Conservation (phyloP, 148 eudicot species). For the Drosera capensis region DNA sequence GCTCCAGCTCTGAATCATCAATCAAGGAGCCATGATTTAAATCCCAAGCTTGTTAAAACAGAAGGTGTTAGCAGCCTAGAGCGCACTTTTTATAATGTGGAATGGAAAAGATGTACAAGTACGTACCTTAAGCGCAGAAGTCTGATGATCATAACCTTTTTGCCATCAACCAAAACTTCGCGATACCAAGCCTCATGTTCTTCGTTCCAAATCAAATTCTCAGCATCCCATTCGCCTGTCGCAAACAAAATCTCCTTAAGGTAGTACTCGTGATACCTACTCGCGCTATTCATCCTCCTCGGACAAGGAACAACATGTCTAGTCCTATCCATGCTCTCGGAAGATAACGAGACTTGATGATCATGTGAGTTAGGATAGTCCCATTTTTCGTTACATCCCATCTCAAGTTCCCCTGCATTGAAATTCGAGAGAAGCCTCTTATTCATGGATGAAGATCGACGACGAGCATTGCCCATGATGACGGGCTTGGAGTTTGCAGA, state of each 20-base stretch:
- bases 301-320: not conserved
- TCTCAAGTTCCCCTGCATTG: conserved; percentile 9
- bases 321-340: not conserved
- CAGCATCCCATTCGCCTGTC: conserved; percentile 19
- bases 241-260: conserved; percentile 18
- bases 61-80: not conserved
- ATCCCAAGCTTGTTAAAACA: not conserved
- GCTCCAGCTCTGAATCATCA: conserved; percentile 12
- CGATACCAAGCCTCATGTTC: conserved; percentile 24
- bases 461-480: not conserved
- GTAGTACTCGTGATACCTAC: conserved; percentile 3
- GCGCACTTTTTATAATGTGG: not conserved
- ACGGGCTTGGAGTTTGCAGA: not conserved
- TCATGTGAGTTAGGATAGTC: not conserved
- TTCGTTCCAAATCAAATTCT: conserved; percentile 26
- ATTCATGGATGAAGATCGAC: conserved; percentile 3
- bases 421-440: conserved; percentile 20
- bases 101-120: not conserved
- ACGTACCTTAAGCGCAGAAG: conserved; percentile 15
- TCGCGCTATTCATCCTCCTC: not conserved
- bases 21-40: not conserved
- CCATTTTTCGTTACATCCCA: conserved; percentile 2
- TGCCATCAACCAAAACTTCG: conserved; percentile 17
- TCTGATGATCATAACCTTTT: conserved; percentile 23
- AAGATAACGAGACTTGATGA: not conserved